phyloP scores from a whole-genome alignment of 148 eudicot genomes.

The Persicaria tinctoria region DNA sequence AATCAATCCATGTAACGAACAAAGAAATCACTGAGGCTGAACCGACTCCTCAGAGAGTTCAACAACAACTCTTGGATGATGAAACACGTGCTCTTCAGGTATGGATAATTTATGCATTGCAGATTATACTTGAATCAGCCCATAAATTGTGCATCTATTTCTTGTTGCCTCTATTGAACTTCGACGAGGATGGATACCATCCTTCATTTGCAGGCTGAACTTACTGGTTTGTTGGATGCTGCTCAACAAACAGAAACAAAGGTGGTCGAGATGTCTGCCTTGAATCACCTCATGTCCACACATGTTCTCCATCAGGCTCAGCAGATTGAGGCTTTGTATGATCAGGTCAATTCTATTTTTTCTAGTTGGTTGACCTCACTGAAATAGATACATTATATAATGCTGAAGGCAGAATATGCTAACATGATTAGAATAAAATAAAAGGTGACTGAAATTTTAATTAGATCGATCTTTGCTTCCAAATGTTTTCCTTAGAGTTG shows the following conservation, averaged over 20 bases:
- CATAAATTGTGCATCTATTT: background rate
- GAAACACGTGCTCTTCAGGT: constrained; percentile 98
- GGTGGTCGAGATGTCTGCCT: constrained; percentile 96
- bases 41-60: constrained; percentile 56
- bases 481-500: no score
- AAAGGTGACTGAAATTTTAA: no score
- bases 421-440: no score
- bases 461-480: no score
- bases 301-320: constrained; percentile 91
- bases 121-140: background rate
- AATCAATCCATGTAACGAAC: constrained; percentile 27
- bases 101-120: constrained; percentile 5
- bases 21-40: constrained; percentile 45
- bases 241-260: constrained; percentile 88
- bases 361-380: background rate
- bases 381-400: background rate
- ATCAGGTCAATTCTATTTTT: constrained; percentile 48
- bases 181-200: background rate
- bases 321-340: constrained; percentile 83
- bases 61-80: constrained; percentile 79
- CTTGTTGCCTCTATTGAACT: background rate
- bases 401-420: background rate
- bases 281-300: constrained; percentile 95
- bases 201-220: constrained; percentile 48
- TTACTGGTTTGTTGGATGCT: constrained; percentile 72